Base-by-base conservation (phyloP, 495 filamentous ascomycete species). In the Pyrenopolyporus hunteri region DNA sequence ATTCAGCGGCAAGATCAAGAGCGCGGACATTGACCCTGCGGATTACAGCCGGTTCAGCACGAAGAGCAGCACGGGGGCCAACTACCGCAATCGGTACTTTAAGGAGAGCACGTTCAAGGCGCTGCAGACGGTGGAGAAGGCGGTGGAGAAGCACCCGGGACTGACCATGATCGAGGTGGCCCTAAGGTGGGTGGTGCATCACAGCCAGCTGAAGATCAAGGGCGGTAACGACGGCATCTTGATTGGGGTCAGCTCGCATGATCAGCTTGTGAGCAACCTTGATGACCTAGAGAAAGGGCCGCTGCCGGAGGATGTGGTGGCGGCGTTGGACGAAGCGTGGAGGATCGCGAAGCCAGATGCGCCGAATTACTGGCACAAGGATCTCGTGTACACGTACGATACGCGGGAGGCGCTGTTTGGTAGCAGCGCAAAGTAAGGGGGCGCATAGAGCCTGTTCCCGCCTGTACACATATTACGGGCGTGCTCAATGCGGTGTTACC, bases 1-100 rank as follows among this genome's bases (percentile, higher is more conserved):
- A 14, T 89, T 96, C 68, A 87, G 87, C 19, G 91, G 92, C 48
- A 94, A 94, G 69, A 92, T 92, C 77, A 92, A 90, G 76, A 81
- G 82, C 29, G 74, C 71, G 23, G 89, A 90, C 68, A 63, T 73
- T 9, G 73, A 87, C 0, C 89, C 90, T 4, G 69, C 72, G 0
- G 59, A 67, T 6, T 82, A 85, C 40, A 91, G 93, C 3, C 82
- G 93, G 10, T 96, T 85, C 73, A 85, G 82, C 51, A 80, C 88
- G 52, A 74, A 72, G n/a, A 67, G 72, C 10, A 47, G 45, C 1
- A 69, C 63, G 26, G 91, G 91, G n/a, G 58, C 59, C 26, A 76
- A 81, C 73, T 97, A 96, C 69, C 87, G 91, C 16, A 74, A 82
- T 3, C 83, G 92, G 5, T 97, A 96, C 74, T 95, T 94, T 76